phyloP scores from a whole-genome alignment of 2,329 filamentous ascomycete genomes.

The Penicillium sp. region DNA sequence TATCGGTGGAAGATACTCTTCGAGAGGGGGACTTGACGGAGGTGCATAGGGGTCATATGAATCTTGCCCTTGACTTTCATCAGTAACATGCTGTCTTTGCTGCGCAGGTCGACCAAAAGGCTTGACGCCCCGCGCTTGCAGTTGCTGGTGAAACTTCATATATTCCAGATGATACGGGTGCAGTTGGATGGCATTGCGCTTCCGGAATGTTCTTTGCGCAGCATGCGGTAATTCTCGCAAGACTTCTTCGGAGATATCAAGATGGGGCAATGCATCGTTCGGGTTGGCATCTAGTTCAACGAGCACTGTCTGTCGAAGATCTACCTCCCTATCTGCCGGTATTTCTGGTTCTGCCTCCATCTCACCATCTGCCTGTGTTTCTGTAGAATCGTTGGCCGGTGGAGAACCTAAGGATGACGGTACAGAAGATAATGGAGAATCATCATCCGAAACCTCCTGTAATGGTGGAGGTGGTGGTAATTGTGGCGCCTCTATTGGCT shows the following conservation, averaged over 20 bases:
- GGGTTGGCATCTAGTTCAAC: constrained; percentile 2
- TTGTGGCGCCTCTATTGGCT: not conserved
- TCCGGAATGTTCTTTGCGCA: constrained; percentile 38
- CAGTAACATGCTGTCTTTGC: constrained; percentile 17
- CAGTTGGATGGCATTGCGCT: constrained; percentile 49
- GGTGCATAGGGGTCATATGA: constrained; percentile 33
- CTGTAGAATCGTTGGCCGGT: not conserved
- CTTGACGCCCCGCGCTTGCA: constrained; percentile 43
- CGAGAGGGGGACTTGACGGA: constrained; percentile 33
- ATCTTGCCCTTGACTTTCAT: constrained; percentile 34
- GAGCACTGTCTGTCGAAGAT: not conserved
- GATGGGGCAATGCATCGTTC: constrained; percentile 19
- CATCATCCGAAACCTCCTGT: constrained; percentile 16
- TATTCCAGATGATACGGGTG: constrained; percentile 49
- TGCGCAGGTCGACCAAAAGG: constrained; percentile 38
- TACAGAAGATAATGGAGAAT: constrained; percentile 40
- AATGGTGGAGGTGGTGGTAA: not conserved
- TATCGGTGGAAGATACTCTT: constrained; percentile 32
- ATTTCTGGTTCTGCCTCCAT: not conserved
- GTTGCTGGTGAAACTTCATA: constrained; percentile 43
- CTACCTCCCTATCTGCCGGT: not conserved
- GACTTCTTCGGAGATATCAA: constrained; percentile 31
- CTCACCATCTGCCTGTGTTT: not conserved
- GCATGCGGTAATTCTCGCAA: constrained; percentile 27
- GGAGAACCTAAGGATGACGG: constrained; percentile 31